These are phyloP conservation scores for Tulasnella sp. DNA, from an alignment of 768 basidiomycete species.

Conservation along the genomic window DNA sequence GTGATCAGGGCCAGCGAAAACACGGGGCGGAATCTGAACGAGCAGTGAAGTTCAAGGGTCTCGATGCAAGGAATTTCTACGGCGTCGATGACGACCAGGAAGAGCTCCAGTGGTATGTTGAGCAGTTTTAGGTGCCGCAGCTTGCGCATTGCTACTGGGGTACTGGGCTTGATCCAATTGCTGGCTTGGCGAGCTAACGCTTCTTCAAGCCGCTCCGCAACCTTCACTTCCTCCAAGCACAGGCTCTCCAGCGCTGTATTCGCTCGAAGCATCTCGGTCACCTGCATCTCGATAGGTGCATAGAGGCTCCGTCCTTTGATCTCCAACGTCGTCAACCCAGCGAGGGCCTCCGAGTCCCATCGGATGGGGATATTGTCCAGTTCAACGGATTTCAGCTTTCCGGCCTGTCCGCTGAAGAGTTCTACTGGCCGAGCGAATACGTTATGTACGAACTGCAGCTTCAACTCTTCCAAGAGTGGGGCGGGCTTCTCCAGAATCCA, in stretches of 20 bases:
- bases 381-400: background rate
- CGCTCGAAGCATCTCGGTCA: background rate
- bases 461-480: background rate
- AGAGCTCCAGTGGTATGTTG: background rate
- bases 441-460: background rate
- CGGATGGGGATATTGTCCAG: background rate
- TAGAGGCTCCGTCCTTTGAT: background rate
- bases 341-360: background rate
- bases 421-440: background rate
- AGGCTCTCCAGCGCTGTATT: background rate
- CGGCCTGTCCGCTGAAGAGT: background rate
- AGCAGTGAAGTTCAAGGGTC: background rate
- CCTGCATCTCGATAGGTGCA: background rate
- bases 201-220: background rate
- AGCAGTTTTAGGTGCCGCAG: background rate
- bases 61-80: background rate
- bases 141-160: background rate
- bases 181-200: background rate
- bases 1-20: background rate
- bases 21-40: background rate
- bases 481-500: background rate
- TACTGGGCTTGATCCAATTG: background rate
- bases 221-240: background rate
- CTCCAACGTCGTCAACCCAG: background rate
- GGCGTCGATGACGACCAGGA: background rate